These are phyloP conservation scores for Pseudogymnoascus sp. DNA, from an alignment of 2,329 filamentous ascomycete species.

Conservation along the genomic window DNA sequence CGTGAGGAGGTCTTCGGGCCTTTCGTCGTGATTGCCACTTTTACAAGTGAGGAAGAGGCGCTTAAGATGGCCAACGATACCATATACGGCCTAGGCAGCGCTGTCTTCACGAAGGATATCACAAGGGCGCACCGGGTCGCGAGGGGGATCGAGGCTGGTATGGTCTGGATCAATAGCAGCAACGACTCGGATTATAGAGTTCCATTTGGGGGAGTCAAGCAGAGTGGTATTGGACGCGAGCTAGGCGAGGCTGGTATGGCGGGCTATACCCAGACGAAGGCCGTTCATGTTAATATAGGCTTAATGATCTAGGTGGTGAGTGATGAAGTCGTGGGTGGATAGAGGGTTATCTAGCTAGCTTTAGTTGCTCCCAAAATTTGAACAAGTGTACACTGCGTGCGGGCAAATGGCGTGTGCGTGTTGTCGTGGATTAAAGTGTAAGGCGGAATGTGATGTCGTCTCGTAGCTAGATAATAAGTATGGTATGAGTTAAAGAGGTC, in stretches of 20 bases:
- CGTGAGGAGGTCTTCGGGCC: constrained; percentile 72
- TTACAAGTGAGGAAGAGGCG: constrained; percentile 61
- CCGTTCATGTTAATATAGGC: constrained; percentile 20
- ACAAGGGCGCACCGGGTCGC: constrained; percentile 62
- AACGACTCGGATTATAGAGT: constrained; percentile 66
- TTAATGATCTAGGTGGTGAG: background rate
- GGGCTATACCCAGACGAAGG: constrained; percentile 65
- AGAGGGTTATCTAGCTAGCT: background rate
- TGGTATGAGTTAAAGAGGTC: too few relatives aligned
- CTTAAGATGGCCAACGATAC: constrained; percentile 57
- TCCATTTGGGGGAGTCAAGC: constrained; percentile 69
- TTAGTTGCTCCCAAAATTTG: background rate
- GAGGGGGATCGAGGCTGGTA: constrained; percentile 55
- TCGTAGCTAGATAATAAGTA: too few relatives aligned
- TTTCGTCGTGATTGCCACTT: constrained; percentile 64
- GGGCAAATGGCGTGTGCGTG: too few relatives aligned
- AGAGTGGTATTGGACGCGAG: constrained; percentile 69
- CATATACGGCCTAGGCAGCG: constrained; percentile 62
- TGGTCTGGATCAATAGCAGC: constrained; percentile 38
- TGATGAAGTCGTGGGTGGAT: background rate
- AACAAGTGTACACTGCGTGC: background rate
- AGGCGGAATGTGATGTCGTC: too few relatives aligned
- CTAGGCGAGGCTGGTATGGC: constrained; percentile 60
- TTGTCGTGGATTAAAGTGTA: too few relatives aligned
- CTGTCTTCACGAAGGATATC: constrained; percentile 61